Base-by-base conservation (phyloP, 768 basidiomycete species). In the Suillus placidus region DNA sequence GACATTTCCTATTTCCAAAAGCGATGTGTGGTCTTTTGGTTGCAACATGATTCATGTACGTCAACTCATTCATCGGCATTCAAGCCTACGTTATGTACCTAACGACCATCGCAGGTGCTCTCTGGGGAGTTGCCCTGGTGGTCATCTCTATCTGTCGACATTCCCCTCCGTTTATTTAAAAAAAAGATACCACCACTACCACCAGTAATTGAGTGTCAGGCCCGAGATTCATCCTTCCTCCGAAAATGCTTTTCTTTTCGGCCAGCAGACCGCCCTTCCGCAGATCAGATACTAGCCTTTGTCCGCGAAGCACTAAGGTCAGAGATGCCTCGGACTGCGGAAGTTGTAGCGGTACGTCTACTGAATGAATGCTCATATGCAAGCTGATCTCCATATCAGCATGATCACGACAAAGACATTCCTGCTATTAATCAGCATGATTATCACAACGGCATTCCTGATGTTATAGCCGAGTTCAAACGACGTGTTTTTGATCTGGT, bases 61-160 rank as follows among this genome's bases (percentile, higher is more conserved):
- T 26, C 47, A 7, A n/a, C n/a, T n/a, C n/a, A n/a, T n/a, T n/a
- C n/a, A n/a, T n/a, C n/a, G n/a, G n/a, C n/a, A 23, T 47, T 23
- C 0, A 49, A 26, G 2, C 2, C 23, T 49, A 49, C 23, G 13
- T 5, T 49, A 14, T 47, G n/a, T n/a, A 56, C 37, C n/a, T 23
- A 10, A 57, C 13, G 9, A 32, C 23, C 7, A 14, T 38, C 4
- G 16, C 30, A 67, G 67, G 34, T 47, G n/a, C 14, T 65, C 3
- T 61, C 64, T 43, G 67, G 67, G 13, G 32, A 42, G 52, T 6
- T 57, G 49, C 66, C 66, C 10, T 67, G 55, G 55, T 16, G 1
- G 3, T 1, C 0, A 20, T 9, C 6, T 20, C 54, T 20, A 35
- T 20, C 20, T 2, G 6, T 35, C 34, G 2, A 55, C 3, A 9